phyloP scores from a whole-genome alignment of 2,329 filamentous ascomycete species.

The Fonsecaea nubica region DNA sequence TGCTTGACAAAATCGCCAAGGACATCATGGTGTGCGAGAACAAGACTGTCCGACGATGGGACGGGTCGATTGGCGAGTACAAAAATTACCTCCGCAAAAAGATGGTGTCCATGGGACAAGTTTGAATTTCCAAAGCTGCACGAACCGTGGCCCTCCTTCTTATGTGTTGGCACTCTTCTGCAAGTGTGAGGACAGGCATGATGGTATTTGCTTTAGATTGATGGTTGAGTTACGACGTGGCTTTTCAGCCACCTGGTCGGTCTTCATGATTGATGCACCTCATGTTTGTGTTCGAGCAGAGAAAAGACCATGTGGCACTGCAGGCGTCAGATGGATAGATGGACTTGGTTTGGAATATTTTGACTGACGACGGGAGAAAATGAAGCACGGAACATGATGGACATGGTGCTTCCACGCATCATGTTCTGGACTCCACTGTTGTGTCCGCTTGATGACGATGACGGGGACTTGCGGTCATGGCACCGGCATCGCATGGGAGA shows the following conservation, averaged over 20 bases:
- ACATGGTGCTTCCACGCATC: background rate
- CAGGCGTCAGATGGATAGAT: slow-evolving; percentile 32
- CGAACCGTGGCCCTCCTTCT: background rate
- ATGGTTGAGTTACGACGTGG: slow-evolving; percentile 5
- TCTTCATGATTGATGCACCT: slow-evolving; percentile 8
- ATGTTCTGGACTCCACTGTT: background rate
- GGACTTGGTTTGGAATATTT: background rate
- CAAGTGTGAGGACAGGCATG: background rate
- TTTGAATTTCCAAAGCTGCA: slow-evolving; percentile 59
- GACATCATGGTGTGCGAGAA: slow-evolving; percentile 99
- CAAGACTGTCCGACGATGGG: slow-evolving; percentile 89
- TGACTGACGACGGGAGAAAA: background rate
- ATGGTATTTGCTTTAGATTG: background rate
- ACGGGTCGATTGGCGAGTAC: slow-evolving; percentile 89
- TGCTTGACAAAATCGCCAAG: slow-evolving; percentile 99
- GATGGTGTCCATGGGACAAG: slow-evolving; percentile 88
- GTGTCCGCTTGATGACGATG: background rate
- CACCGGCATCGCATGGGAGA: background rate
- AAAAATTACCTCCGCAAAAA: slow-evolving; percentile 99
- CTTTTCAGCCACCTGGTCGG: background rate
- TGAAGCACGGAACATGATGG: background rate
- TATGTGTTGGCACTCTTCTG: background rate
- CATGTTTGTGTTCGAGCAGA: slow-evolving; percentile 1
- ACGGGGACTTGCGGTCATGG: background rate
- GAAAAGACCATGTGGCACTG: slow-evolving; percentile 19